Conservation (phyloP, 257 asterid genomes). For the Ballota nigra region DNA sequence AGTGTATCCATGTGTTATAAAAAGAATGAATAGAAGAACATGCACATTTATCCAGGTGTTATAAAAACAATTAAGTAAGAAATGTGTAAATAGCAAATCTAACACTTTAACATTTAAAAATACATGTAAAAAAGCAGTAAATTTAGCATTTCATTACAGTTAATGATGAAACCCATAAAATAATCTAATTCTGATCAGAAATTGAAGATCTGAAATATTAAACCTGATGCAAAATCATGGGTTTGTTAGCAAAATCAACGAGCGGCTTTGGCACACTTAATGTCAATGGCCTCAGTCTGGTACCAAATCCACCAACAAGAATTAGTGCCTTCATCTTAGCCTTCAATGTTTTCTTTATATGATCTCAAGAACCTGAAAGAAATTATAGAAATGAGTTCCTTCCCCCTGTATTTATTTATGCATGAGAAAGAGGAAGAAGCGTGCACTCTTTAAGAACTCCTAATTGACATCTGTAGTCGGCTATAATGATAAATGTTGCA, state of each 20-base stretch:
- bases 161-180: neutral
- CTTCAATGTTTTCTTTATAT: slow-evolving; percentile 17
- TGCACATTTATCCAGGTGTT: neutral
- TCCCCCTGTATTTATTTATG: slow-evolving; percentile 29
- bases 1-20: too few relatives aligned
- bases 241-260: slow-evolving; percentile 94
- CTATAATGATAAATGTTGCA: slow-evolving; percentile 14
- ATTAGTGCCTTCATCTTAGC: slow-evolving; percentile 85
- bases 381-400: slow-evolving; percentile 11
- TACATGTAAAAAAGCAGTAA: neutral
- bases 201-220: neutral
- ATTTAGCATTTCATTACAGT: neutral
- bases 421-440: slow-evolving; percentile 24
- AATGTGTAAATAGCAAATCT: neutral
- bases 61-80: neutral
- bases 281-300: slow-evolving; percentile 92
- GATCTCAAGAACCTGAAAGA: slow-evolving; percentile 17
- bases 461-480: slow-evolving; percentile 26
- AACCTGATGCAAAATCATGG: slow-evolving; percentile 99
- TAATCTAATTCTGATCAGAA: neutral
- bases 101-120: neutral
- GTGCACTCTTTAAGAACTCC: slow-evolving; percentile 23
- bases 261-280: slow-evolving; percentile 90
- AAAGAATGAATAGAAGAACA: slow-evolving; percentile 12
- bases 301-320: slow-evolving; percentile 96